Evolutionary conservation across 1,284 basidiomycete species (phyloP), one percentile per base, ranked within the genome.

Genomic region (Inonotus obliquus): DNA sequence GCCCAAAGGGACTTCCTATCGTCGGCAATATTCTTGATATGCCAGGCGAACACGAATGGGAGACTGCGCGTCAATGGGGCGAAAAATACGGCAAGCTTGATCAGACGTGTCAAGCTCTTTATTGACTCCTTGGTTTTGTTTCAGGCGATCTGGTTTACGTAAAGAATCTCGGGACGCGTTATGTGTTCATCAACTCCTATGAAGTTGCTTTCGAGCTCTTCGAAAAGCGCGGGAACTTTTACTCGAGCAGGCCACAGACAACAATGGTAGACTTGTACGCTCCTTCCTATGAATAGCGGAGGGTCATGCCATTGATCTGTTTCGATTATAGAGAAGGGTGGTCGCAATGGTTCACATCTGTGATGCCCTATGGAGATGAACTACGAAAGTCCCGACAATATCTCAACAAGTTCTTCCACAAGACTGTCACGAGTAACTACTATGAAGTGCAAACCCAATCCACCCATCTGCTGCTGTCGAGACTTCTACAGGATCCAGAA

Each of bases 361-460:
- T 58, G 32, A 57, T 57, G 37, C 47, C 54, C 4, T 57, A 62
- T 21, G 68, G 68, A 21, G 62, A 67, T 5, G 45, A 54, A 38
- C 69, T 69, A 67, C 60, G 70, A 32, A 59, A 51, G 38, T 60
- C 68, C 45, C 63, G 70, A 17, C 68, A 65, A 57, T 41, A 64
- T 6, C 67, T 71, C n/a, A 67, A 72, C 38, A 63, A 67, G 35
- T 64, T 63, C 37, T 71, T 72, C 55, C 63, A 68, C 39, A 55
- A 63, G 11, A 56, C 17, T 6, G 66, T 66, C 1, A 49, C 59
- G 13, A 25, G 27, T 44, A 54, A 63, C 25, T 71, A 68, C 61
- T 59, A 60, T 19, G 67, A 68, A 6, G 38, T 63, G 17, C 67
- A 71, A 19, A 39, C 63, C 7, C 65, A 65, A 47, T 65, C 63